Percentiles rank a stretch among this genome's conserved stretches.
phyloP scores from a whole-genome alignment of 345 rosid genomes.

The Lepidium africanum region DNA sequence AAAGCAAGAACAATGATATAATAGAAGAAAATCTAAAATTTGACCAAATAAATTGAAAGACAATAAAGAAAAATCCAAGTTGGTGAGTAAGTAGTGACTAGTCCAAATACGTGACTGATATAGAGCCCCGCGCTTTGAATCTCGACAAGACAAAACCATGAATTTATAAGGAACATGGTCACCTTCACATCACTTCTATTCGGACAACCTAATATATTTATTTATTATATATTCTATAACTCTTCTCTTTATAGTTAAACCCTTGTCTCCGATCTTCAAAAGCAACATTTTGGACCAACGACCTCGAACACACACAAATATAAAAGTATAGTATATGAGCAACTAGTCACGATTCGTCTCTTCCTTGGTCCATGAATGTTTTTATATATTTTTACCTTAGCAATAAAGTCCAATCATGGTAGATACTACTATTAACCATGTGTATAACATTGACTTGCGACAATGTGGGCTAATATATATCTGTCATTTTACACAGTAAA shows the following conservation, averaged over 20 bases:
- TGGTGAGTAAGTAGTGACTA: constrained; percentile 24
- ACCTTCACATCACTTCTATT: constrained; percentile 33
- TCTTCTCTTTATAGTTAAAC: constrained; percentile 12
- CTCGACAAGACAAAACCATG: constrained; percentile 33
- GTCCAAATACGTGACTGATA: constrained; percentile 12
- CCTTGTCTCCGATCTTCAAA: constrained; percentile 17
- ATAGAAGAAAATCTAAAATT: not conserved
- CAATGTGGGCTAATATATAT: not conserved
- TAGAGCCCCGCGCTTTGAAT: constrained; percentile 32
- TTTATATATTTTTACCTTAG: not conserved
- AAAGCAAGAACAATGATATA: not conserved
- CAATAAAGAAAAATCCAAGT: constrained; percentile 14
- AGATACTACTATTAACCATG: constrained; percentile 1
- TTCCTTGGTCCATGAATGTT: not conserved
- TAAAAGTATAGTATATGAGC: not conserved
- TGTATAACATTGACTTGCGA: not conserved
- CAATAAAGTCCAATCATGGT: not conserved
- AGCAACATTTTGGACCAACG: constrained; percentile 25
- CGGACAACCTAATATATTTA: not conserved
- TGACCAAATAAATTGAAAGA: constrained; percentile 1
- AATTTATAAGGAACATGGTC: constrained; percentile 26
- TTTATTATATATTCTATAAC: not conserved
- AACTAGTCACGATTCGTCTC: not conserved
- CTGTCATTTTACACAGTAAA: constrained; percentile 4
- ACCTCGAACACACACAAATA: constrained; percentile 23